Percentiles rank a stretch among this genome's conserved stretches.
phyloP scores from a whole-genome alignment of 2,329 filamentous ascomycete species.

The Teratosphaeria epicoccoides region DNA sequence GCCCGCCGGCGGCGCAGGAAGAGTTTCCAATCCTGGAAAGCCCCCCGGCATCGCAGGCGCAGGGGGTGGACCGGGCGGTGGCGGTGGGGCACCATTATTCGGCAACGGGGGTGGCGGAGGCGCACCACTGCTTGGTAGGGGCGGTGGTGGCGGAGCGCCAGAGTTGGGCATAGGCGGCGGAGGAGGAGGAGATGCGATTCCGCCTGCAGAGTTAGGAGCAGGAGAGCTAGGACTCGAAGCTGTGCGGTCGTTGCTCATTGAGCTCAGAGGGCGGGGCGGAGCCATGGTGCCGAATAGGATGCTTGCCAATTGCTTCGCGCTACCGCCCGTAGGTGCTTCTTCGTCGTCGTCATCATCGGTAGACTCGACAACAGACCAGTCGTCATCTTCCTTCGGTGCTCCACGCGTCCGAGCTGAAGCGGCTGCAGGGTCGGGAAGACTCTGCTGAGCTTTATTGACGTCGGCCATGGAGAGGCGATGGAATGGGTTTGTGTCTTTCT shows the following conservation, averaged over 20 bases:
- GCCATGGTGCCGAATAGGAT: constrained; percentile 97
- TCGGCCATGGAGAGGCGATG: constrained; percentile 68
- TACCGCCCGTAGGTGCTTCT: constrained; percentile 61
- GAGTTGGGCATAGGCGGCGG: constrained; percentile 27
- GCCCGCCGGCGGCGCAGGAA: constrained; percentile 31
- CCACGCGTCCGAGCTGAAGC: constrained; percentile 41
- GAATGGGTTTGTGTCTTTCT: constrained; percentile 83
- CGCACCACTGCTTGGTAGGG: constrained; percentile 26
- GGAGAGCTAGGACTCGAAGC: constrained; percentile 26
- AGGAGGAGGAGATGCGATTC: constrained; percentile 24
- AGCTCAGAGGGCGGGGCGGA: constrained; percentile 77
- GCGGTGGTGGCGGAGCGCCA: constrained; percentile 28
- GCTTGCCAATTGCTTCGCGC: constrained; percentile 82
- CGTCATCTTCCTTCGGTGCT: constrained; percentile 53
- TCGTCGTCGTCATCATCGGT: constrained; percentile 55
- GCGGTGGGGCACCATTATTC: constrained; percentile 35
- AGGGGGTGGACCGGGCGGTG: constrained; percentile 35
- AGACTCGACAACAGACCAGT: constrained; percentile 65
- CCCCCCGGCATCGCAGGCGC: constrained; percentile 15
- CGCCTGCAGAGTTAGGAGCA: constrained; percentile 21
- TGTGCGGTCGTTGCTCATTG: constrained; percentile 52
- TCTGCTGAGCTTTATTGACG: constrained; percentile 37
- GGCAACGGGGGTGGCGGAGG: constrained; percentile 26
- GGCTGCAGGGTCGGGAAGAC: constrained; percentile 39
- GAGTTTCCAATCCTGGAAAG: constrained; percentile 9